phyloP scores from a whole-genome alignment of 768 basidiomycete genomes.

The Lyophyllum decastes region DNA sequence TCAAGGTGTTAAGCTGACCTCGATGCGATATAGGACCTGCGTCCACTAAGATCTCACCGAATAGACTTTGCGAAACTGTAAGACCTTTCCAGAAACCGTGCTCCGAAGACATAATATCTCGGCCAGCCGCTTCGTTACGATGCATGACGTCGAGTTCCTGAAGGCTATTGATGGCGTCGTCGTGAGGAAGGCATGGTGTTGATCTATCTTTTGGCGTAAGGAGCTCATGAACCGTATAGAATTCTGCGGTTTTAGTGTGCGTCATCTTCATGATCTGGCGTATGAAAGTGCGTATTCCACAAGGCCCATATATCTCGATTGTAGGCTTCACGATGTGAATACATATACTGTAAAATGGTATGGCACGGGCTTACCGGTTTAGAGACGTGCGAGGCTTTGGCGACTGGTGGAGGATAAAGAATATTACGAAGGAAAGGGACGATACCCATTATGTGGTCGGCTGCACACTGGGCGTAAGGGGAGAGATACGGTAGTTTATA shows the following conservation, averaged over 20 bases:
- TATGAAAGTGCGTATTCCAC: constrained; percentile 74
- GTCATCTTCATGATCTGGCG: constrained; percentile 74
- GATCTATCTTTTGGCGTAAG: constrained; percentile 54
- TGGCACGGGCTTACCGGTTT: constrained; percentile 17
- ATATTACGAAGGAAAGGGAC: constrained; percentile 63
- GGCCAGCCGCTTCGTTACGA: constrained; percentile 62
- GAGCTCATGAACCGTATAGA: constrained; percentile 80
- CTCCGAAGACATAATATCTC: constrained; percentile 52
- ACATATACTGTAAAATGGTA: constrained; percentile 6
- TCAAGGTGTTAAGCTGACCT: constrained; percentile 41
- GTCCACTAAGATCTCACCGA: constrained; percentile 55
- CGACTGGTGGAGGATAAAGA: constrained; percentile 45
- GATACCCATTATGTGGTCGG: constrained; percentile 77
- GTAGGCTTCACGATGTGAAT: constrained; percentile 37
- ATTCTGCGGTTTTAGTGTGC: constrained; percentile 54
- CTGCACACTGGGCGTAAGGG: constrained; percentile 27
- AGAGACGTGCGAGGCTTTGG: constrained; percentile 6
- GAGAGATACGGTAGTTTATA: background rate
- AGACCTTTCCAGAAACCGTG: constrained; percentile 73
- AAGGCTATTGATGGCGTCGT: constrained; percentile 16
- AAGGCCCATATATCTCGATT: constrained; percentile 79
- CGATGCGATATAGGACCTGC: constrained; percentile 80
- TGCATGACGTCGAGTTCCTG: constrained; percentile 46
- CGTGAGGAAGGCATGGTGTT: constrained; percentile 47
- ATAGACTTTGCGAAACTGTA: constrained; percentile 34